These are phyloP conservation scores for Aureobasidium leucospermi DNA, from an alignment of 2,329 filamentous ascomycete species.

Conservation along the genomic window DNA sequence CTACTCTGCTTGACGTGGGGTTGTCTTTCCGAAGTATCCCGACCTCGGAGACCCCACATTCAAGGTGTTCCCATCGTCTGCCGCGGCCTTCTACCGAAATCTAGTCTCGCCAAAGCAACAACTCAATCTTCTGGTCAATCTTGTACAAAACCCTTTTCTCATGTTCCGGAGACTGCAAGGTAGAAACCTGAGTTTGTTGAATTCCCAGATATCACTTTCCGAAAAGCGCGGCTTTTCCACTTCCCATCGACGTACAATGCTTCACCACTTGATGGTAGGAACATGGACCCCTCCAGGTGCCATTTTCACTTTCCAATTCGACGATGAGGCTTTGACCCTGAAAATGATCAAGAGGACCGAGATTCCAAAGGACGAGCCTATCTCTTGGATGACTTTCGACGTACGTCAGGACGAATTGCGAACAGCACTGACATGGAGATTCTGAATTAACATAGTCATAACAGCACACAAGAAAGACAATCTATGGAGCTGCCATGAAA, in stretches of 20 bases:
- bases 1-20: background rate
- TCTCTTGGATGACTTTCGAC: slow-evolving; percentile 90
- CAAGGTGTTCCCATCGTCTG: background rate
- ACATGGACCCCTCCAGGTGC: slow-evolving; percentile 83
- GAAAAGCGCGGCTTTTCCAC: background rate
- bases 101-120: background rate
- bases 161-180: background rate
- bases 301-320: slow-evolving; percentile 83
- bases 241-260: slow-evolving; percentile 47
- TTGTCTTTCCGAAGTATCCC: background rate
- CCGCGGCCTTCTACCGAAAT: background rate
- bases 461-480: slow-evolving; percentile 71
- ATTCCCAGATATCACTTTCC: background rate
- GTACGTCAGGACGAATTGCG: slow-evolving; percentile 43
- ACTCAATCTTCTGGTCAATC: background rate
- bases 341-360: slow-evolving; percentile 71
- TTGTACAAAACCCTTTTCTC: background rate
- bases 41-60: background rate
- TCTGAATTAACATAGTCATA: background rate
- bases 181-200: background rate
- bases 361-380: slow-evolving; percentile 76
- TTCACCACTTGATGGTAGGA: slow-evolving; percentile 85
- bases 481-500: slow-evolving; percentile 89
- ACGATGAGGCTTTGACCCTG: slow-evolving; percentile 70
- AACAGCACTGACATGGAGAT: background rate